Percentiles rank a stretch among this genome's conserved stretches.
These are phyloP conservation scores for Lipomyces yamadae DNA, from an alignment of 805 yeast genomes.

Conservation along the genomic window DNA sequence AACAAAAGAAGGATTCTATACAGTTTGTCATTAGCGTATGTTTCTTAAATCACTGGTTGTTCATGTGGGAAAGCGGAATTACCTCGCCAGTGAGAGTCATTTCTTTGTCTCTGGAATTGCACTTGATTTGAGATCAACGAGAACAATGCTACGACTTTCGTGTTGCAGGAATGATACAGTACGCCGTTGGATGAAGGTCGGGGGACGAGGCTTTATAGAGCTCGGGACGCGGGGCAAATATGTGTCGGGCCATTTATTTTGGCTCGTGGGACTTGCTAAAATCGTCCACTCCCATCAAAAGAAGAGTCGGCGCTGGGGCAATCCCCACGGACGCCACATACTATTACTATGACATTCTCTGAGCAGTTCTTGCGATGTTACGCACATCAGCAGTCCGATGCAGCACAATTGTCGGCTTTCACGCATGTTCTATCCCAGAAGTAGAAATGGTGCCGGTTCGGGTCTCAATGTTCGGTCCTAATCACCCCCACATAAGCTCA, in stretches of 20 bases:
- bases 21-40: neutral
- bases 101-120: neutral
- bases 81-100: slow-evolving; percentile 11
- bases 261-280: no score
- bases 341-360: neutral
- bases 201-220: neutral
- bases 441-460: neutral
- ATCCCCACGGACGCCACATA: neutral
- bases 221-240: neutral
- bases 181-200: neutral
- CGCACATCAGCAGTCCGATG: no score
- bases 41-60: neutral
- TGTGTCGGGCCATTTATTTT: neutral
- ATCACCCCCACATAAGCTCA: neutral
- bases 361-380: no score
- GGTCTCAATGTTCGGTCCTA: neutral
- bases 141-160: slow-evolving; percentile 9
- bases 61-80: neutral
- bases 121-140: neutral
- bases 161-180: neutral
- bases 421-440: neutral
- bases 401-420: neutral
- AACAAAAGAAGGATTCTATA: slow-evolving; percentile 57
- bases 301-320: neutral
- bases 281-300: neutral